These are phyloP conservation scores for Physaria fendleri DNA, from an alignment of 345 rosid species.

Conservation along the genomic window DNA sequence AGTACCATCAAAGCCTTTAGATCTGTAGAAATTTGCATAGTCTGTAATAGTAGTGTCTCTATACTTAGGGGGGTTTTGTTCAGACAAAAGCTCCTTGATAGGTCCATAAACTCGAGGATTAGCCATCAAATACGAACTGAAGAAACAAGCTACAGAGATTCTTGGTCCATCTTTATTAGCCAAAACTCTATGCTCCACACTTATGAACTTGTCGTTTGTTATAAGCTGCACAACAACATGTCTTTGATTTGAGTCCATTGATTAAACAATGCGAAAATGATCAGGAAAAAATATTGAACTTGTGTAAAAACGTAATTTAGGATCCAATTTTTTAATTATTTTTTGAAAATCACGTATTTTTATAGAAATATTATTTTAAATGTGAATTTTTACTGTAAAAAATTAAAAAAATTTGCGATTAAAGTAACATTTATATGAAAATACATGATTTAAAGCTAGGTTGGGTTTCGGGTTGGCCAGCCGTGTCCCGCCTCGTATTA, in stretches of 20 bases:
- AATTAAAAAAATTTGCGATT: too few species aligned
- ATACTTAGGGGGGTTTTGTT: constrained; percentile 29
- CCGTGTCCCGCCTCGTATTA: too few species aligned
- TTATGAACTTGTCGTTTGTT: constrained; percentile 42
- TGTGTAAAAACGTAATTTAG: too few species aligned
- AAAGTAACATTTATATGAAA: too few species aligned
- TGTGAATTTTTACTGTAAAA: too few species aligned
- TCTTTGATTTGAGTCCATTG: neutral
- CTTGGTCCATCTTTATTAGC: constrained; percentile 38
- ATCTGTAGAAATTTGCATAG: constrained; percentile 13
- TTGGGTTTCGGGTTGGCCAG: too few species aligned
- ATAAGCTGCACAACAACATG: constrained; percentile 29
- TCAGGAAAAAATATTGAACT: too few species aligned
- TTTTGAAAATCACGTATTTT: too few species aligned
- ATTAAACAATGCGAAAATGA: too few species aligned
- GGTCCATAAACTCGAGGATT: constrained; percentile 31
- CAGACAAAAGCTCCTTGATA: constrained; percentile 33
- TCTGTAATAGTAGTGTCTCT: constrained; percentile 33
- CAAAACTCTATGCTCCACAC: constrained; percentile 42
- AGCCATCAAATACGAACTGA: constrained; percentile 17
- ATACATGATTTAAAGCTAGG: too few species aligned
- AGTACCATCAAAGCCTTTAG: constrained; percentile 35
- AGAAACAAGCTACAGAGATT: constrained; percentile 29
- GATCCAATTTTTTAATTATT: too few species aligned
- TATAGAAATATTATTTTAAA: too few species aligned